These are phyloP conservation scores for Aspergillus fumigatus DNA, from an alignment of 2,329 filamentous ascomycete species.

Conservation along the genomic window DNA sequence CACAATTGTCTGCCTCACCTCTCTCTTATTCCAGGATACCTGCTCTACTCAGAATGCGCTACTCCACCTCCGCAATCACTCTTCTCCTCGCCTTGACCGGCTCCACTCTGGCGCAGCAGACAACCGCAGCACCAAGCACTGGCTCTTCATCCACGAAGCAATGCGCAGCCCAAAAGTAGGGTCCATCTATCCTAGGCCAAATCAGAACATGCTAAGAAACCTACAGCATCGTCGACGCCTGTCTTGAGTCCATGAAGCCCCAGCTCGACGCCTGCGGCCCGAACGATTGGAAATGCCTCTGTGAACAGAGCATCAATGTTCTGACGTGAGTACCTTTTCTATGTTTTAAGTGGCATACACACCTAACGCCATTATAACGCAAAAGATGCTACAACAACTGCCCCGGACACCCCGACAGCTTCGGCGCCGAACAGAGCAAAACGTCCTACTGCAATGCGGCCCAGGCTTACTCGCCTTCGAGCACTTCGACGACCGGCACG, in stretches of 20 bases:
- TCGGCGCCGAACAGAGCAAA: slow-evolving; percentile 29
- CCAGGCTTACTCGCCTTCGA: slow-evolving; percentile 27
- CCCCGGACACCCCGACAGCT: slow-evolving; percentile 43
- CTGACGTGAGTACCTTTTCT: slow-evolving; percentile 37
- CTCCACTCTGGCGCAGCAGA: not conserved
- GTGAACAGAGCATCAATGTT: slow-evolving; percentile 51
- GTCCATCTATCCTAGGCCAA: not conserved
- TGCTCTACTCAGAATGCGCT: not conserved
- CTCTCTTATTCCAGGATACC: not conserved
- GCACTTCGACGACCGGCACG: slow-evolving; percentile 8
- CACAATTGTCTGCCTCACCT: not conserved
- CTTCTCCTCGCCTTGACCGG: not conserved
- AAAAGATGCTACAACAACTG: slow-evolving; percentile 62
- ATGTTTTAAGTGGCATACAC: not conserved
- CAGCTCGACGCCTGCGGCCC: slow-evolving; percentile 41
- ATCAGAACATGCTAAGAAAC: not conserved
- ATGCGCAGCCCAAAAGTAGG: slow-evolving; percentile 18
- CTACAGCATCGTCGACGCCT: slow-evolving; percentile 49
- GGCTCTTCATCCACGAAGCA: not conserved
- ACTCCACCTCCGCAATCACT: not conserved
- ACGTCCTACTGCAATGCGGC: slow-evolving; percentile 42
- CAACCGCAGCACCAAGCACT: not conserved
- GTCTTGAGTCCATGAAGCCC: slow-evolving; percentile 38
- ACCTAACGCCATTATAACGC: not conserved
- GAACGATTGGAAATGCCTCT: slow-evolving; percentile 56